Base-by-base conservation (phyloP, 2,329 filamentous ascomycete genomes). In the Moelleriella libera region DNA sequence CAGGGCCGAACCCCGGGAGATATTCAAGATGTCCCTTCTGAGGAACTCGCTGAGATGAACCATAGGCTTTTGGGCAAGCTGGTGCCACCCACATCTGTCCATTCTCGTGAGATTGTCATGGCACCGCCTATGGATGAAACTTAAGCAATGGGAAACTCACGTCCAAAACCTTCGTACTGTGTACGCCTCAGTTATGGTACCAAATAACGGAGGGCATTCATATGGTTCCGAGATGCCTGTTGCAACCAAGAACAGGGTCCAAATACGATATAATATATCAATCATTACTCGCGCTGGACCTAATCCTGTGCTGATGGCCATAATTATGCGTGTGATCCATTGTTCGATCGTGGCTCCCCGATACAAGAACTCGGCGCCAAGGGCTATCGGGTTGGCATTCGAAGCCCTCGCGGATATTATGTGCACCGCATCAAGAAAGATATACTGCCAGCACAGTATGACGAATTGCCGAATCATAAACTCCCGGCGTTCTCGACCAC, bases 141-240 rank as follows among this genome's bases (percentile, higher is more conserved):
- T 21, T 12, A 45, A 12, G 11, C 12, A 28, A 14, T 8, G 7
- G 2, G 4, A 41, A 30, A 34, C 30, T 41, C 30, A 46, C 45
- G 39, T 41, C 45, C 45, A 46, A 28, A 46, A 46, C 9, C 40
- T 46, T 10, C 45, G 11, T 11, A 46, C 9, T 5, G 45, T 14
- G 28, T 30, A 46, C 10, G 39, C 37, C 11, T 14, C 28, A 29
- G 11, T n/a, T 39, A 46, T 14, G 40, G 32, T 46, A 14, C 45
- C 45, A 41, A 46, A 46, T 3, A 46, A 21, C 6, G 45, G 45
- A 4, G 45, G 45, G 21, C 30, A 48, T 30, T 44, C 44, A 5
- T 30, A 4, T 2, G 47, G 43, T 7, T 31, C n/a, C 6, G 37
- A 32, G 21, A 29, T 3, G 5, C 47, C 43, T 2, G 21, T 9